These are phyloP conservation scores for Medicago arabica DNA, from an alignment of 306 rosid genomes.

Conservation along the genomic window DNA sequence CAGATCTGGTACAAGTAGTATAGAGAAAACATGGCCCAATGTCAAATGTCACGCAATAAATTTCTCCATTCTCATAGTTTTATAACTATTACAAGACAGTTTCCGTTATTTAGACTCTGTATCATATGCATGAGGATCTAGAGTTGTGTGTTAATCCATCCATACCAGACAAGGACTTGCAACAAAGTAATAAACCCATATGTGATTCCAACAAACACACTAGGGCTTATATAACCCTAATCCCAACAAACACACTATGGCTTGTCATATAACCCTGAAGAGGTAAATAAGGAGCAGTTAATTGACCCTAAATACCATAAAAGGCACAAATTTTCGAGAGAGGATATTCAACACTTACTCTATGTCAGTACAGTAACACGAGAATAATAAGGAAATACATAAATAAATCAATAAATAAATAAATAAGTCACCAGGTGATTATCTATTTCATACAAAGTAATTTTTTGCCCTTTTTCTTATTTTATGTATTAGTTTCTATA, in stretches of 20 bases:
- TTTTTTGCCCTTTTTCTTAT: neutral
- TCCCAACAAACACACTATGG: constrained; percentile 10
- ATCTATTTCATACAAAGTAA: neutral
- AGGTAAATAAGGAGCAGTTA: neutral
- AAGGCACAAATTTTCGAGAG: neutral
- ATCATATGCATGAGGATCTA: neutral
- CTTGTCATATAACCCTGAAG: constrained; percentile 17
- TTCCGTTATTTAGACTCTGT: neutral
- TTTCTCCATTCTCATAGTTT: constrained; percentile 12
- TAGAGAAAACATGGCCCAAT: constrained; percentile 26
- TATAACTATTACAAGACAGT: constrained; percentile 5
- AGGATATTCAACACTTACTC: constrained; percentile 13
- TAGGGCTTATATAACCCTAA: constrained; percentile 10
- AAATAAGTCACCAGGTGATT: constrained; percentile 5
- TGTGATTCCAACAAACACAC: constrained; percentile 14
- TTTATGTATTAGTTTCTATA: constrained; percentile 2
- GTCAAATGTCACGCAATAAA: constrained; percentile 7
- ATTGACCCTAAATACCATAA: neutral
- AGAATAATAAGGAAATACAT: constrained; percentile 6
- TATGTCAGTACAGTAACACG: neutral
- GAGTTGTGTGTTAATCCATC: constrained; percentile 12
- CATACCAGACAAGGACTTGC: constrained; percentile 16
- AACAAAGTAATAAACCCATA: constrained; percentile 2
- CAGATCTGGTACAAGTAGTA: constrained; percentile 56
- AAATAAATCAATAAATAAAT: constrained; percentile 7